Evolutionary conservation across 768 basidiomycete species (phyloP), one percentile per base, ranked within the genome.

Genomic region (Neoboletus brunneissimus): DNA sequence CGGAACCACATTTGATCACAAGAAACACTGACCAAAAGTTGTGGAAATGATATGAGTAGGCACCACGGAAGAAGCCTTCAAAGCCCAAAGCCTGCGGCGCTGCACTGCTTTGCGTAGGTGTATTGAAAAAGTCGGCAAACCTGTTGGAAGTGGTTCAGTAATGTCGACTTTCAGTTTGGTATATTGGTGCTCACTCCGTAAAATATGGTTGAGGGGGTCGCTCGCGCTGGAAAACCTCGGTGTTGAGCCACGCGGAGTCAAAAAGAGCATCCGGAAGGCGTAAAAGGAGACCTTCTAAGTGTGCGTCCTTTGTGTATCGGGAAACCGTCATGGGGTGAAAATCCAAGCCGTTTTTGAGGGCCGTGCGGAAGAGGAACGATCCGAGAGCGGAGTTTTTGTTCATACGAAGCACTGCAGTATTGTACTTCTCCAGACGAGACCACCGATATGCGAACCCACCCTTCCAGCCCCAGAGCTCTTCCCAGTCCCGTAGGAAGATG

Each of bases 281-380:
- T 54, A 94, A 82, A 29, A 99, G 76, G 44, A 98, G 76, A 6
- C 82, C 84, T 58, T 96, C 93, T 31, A 98, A 64, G 57, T 87
- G 79, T 1, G 94, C 94, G 61, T 99, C 96, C 72, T 89, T 89
- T 31, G 88, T 85, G 70, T 99, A 99, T 56, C 84, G 80, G 41
- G 90, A 88, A 37, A 99, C 87, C 0, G 90, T 93, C 91, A 95
- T 95, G 0, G 96, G 96, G 66, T 99, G 97, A 74, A 99, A 98
- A 73, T 98, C 96, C 69, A 98, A 72, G 22, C 85, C 85, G 65
- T 99, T 98, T 76, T 90, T 92, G 61, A 99, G 73, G 15, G 95
- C 94, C 1, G 95, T 96, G 44, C 90, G 85, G 81, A 99, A 95
- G 51, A 99, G 75, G 75, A 98, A 95, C 54, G 87, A 89, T 31